These are phyloP conservation scores for Apiotrichum laibachii DNA, from an alignment of 1,284 basidiomycete species.

Conservation along the genomic window DNA sequence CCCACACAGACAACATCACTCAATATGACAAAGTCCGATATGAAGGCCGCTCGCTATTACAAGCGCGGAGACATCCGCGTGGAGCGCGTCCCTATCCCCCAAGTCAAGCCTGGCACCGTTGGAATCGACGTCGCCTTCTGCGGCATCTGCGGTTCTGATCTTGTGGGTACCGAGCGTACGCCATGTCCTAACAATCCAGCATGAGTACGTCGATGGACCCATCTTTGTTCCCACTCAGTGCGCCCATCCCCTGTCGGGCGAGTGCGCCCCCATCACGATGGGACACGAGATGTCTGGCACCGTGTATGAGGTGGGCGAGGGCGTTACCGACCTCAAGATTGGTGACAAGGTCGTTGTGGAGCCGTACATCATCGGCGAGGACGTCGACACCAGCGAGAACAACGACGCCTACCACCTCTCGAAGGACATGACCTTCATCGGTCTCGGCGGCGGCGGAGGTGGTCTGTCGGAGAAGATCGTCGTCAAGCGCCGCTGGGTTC, in stretches of 20 bases:
- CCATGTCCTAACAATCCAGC: not conserved
- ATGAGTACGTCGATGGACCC: slow-evolving; percentile 18
- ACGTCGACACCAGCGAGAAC: slow-evolving; percentile 10
- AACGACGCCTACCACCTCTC: slow-evolving; percentile 22
- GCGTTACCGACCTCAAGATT: slow-evolving; percentile 28
- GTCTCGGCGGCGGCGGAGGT: slow-evolving; percentile 19
- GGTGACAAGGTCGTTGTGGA: slow-evolving; percentile 33
- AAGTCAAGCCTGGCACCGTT: slow-evolving; percentile 14
- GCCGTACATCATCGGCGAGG: slow-evolving; percentile 26
- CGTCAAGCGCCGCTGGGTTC: slow-evolving; percentile 23
- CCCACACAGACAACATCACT: not conserved
- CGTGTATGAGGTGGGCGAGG: slow-evolving; percentile 32
- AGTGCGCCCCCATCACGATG: slow-evolving; percentile 37
- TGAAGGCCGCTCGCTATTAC: slow-evolving; percentile 21
- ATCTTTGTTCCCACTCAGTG: slow-evolving; percentile 11
- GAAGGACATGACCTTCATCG: slow-evolving; percentile 23
- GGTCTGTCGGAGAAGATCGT: slow-evolving; percentile 19
- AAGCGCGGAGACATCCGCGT: slow-evolving; percentile 19
- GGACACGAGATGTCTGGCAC: slow-evolving; percentile 49
- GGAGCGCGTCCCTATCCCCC: slow-evolving; percentile 14
- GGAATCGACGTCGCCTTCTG: slow-evolving; percentile 22
- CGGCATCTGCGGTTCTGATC: slow-evolving; percentile 11
- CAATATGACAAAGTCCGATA: slow-evolving; percentile 12
- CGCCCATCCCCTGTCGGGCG: slow-evolving; percentile 13
- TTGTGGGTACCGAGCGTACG: not conserved